Base-by-base conservation (phyloP, 495 filamentous ascomycete species). In the Hypoxylon intermedium region DNA sequence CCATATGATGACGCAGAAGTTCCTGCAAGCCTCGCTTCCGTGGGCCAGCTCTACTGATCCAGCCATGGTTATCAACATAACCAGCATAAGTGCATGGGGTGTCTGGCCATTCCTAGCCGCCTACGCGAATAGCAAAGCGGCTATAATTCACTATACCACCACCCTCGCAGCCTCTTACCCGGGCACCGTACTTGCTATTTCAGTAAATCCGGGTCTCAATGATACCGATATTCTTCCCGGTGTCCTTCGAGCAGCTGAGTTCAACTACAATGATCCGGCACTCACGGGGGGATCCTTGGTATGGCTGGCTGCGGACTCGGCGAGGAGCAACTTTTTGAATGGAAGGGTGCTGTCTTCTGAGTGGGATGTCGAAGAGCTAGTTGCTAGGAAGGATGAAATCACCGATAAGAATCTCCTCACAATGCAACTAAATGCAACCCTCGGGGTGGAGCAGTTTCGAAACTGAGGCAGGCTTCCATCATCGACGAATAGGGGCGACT, bases 301-400 rank as follows among this genome's bases (percentile, higher is more conserved):
- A 21, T 62, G 52, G 58, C 38, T 58, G 16, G 28, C 26, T 6
- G 20, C 53, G 11, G 46, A 58, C 37, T 37, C 51, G 51, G 47
- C 24, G 12, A 48, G 34, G 24, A 30, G 68, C 33, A 62, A 58
- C 16, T 81, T 72, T 36, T 50, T 81, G 45, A 74, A 65, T n/a
- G 77, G 77, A 1, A 55, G 76, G 41, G 74, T 70, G 53, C 45
- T 82, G 3, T 44, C 53, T 30, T 69, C 62, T 5, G 78, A 79
- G 31, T 83, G 76, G 79, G 50, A 53, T 41, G 50, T 53, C 19
- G 34, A 53, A 6, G 34, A 53, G 18, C 20, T 53, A 2, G 36
- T 43, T n/a, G 50, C 50, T 18, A 42, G 50, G 26, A 28, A 41
- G 34, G 34, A 53, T 7, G 50, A 53, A 34, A 53, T 53, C 20